A percentile compares a stretch with the other conserved stretches of the same genome.
Conservation (phyloP, 1,139 yeast species). For the Pneumocystis jirovecii region DNA sequence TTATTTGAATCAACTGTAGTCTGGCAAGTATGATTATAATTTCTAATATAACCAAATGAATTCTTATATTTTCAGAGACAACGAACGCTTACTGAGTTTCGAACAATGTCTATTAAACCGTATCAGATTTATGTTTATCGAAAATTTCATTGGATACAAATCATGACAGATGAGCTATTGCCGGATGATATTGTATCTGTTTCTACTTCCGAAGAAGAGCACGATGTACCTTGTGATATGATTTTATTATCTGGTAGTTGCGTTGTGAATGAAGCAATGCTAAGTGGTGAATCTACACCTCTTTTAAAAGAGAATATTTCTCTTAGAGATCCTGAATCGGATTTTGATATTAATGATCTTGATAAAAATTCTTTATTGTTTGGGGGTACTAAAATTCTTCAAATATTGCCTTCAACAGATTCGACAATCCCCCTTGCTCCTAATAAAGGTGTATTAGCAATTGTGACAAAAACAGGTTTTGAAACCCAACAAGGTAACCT, state of each 20-base stretch:
- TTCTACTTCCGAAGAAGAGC: conserved; percentile 67
- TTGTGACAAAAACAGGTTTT: conserved; percentile 86
- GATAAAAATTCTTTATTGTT: conserved; percentile 83
- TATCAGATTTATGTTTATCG: conserved; percentile 63
- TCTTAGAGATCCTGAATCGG: conserved; percentile 61
- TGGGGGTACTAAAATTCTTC: conserved; percentile 95
- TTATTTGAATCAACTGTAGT: conserved; percentile 92
- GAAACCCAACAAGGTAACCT: conserved; percentile 96
- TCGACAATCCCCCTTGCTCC: conserved; percentile 39
- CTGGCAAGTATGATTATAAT: conserved; percentile 14
- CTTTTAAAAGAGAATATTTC: conserved; percentile 79
- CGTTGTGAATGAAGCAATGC: conserved; percentile 94
- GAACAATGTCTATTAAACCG: conserved; percentile 95
- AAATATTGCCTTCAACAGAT: conserved; percentile 58
- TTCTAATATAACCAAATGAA: not conserved
- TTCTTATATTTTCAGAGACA: conserved; percentile 56
- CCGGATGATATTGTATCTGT: conserved; percentile 91
- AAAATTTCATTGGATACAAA: conserved; percentile 50
- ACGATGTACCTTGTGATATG: conserved; percentile 93
- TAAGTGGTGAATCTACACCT: conserved; percentile 96
- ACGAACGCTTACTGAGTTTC: conserved; percentile 83
- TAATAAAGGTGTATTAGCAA: conserved; percentile 82
- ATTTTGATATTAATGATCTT: conserved; percentile 57
- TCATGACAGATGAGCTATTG: conserved; percentile 59
- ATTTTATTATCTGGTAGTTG: conserved; percentile 74